phyloP scores from a whole-genome alignment of 371 early-diverging fungal genomes.

The Mortierella sp. region DNA sequence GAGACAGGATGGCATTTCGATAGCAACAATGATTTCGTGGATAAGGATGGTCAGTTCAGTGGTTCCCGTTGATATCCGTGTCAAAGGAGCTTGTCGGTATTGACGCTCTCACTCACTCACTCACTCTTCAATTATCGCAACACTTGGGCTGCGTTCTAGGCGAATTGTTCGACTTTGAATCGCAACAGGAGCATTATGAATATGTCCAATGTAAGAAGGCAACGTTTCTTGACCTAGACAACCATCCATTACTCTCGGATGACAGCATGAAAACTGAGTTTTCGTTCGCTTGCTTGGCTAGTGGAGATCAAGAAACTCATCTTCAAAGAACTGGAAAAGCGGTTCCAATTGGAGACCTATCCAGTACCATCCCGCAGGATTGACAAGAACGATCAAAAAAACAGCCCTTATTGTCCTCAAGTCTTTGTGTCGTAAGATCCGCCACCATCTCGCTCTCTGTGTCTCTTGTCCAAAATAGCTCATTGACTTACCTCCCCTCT shows the following conservation, averaged over 20 bases:
- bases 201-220: constrained; percentile 31
- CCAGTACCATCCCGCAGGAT: constrained; percentile 5
- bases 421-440: constrained; percentile 18
- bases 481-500: too few species aligned
- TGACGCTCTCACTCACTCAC: neutral
- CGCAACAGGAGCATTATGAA: constrained; percentile 31
- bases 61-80: too few species aligned
- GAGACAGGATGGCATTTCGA: constrained; percentile 38
- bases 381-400: neutral
- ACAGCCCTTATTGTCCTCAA: constrained; percentile 8
- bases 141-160: constrained; percentile 4
- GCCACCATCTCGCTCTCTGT: neutral
- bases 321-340: constrained; percentile 1
- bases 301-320: constrained; percentile 21
- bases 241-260: too few species aligned
- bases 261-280: too few species aligned
- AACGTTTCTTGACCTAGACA: neutral
- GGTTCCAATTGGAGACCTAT: constrained; percentile 3
- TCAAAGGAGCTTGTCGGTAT: too few species aligned
- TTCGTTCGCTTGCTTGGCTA: constrained; percentile 2
- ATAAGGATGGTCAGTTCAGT: constrained; percentile 25
- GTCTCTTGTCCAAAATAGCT: neutral
- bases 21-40: constrained; percentile 32
- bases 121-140: neutral
- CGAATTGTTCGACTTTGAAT: constrained; percentile 28